phyloP scores from a whole-genome alignment of 768 basidiomycete genomes.

The Collybia sordida region DNA sequence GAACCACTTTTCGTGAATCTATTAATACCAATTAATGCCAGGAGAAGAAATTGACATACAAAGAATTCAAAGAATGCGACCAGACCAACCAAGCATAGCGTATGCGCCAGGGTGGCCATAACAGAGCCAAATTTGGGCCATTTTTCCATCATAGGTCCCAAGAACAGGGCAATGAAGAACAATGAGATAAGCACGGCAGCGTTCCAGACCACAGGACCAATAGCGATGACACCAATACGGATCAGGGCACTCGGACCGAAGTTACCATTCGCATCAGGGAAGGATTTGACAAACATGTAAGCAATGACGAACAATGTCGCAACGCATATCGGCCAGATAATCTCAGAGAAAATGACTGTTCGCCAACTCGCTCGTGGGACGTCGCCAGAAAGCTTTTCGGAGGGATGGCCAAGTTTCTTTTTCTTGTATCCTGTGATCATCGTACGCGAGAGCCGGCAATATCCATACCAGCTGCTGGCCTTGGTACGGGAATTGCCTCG shows the following conservation, averaged over 20 bases:
- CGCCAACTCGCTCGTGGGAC: slow-evolving; percentile 90
- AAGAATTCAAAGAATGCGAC: slow-evolving; percentile 95
- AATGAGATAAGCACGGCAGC: slow-evolving; percentile 79
- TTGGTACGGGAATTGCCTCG: slow-evolving; percentile 96
- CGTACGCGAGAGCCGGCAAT: slow-evolving; percentile 94
- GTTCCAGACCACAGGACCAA: slow-evolving; percentile 96
- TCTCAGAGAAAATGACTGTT: slow-evolving; percentile 80
- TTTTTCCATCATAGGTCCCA: slow-evolving; percentile 85
- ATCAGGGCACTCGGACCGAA: slow-evolving; percentile 81
- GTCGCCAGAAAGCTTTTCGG: slow-evolving; percentile 94
- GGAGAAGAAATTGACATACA: slow-evolving; percentile 47
- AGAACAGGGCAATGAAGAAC: slow-evolving; percentile 90
- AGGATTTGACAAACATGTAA: slow-evolving; percentile 93
- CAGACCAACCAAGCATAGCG: slow-evolving; percentile 76
- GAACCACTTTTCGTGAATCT: slow-evolving; percentile 69
- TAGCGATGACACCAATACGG: slow-evolving; percentile 82
- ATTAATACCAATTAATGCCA: slow-evolving; percentile 21
- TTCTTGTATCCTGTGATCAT: slow-evolving; percentile 99
- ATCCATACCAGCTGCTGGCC: slow-evolving; percentile 98
- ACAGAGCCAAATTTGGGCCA: slow-evolving; percentile 89
- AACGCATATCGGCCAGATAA: slow-evolving; percentile 75
- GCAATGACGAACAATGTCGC: slow-evolving; percentile 79
- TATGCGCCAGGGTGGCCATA: slow-evolving; percentile 91
- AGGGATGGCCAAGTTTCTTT: slow-evolving; percentile 96
- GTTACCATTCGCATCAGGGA: slow-evolving; percentile 65